Evolutionary conservation across 2,329 filamentous ascomycete genomes (phyloP), one percentile per base, ranked within the genome.

Genomic region (Tetracladium maxilliforme): DNA sequence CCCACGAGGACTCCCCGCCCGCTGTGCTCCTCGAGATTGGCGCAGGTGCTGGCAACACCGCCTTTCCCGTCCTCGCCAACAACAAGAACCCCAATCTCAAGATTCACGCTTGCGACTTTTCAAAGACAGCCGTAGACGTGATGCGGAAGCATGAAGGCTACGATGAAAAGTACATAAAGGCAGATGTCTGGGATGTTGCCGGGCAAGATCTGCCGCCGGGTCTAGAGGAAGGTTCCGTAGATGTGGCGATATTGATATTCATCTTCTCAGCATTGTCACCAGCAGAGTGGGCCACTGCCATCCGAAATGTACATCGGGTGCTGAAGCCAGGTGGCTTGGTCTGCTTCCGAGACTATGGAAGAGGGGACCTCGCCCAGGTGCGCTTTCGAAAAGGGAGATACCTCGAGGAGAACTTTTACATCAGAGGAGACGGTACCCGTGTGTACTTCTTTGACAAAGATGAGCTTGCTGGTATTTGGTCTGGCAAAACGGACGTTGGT

Each of bases 371-470:
- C 33, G 87, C 90, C 11, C 90, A 98, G 58, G 90, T 98, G 32
- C 70, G 90, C 30, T 95, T 98, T 58, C 92, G 90, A 56, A 94
- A 93, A 55, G 83, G 83, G 9, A 67, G 90, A 20, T 95, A 87
- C 43, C 64, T 98, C 44, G 81, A 84, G 28, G 90, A 95, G 51
- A 98, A 95, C 45, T 98, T 98, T 42, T 98, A 98, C 48, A 80
- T 94, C 22, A 64, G 90, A 17, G 90, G 90, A 3, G 90, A 98
- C 48, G 90, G 90, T 3, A 98, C 90, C 4, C 68, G 90, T 6
- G 90, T 98, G 1, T 98, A 95, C 51, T 98, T 98, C 51, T 98
- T 98, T 43, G 87, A 94, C 29, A 64, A 73, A 48, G 74, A 86
- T 17, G 77, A 98, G 53, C 57, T 98, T 27, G 63, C 67, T 26